Evolutionary conservation across 2,329 filamentous ascomycete species (phyloP).

Genomic region (Penicillium glabrum): DNA sequence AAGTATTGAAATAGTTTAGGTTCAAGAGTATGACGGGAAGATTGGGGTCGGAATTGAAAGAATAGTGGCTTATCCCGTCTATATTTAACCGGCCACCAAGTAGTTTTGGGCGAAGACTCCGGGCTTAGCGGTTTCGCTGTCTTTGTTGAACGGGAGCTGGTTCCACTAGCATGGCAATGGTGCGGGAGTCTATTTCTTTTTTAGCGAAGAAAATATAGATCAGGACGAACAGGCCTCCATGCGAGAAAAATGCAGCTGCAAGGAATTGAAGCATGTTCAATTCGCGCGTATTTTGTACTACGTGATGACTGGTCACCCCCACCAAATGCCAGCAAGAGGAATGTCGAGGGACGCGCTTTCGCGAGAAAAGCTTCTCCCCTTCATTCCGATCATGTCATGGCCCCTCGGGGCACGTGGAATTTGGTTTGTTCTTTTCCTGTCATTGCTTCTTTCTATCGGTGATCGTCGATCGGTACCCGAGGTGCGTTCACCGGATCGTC

Average conservation of each 20-base stretch:
- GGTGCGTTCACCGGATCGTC: not conserved
- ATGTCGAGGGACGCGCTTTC: not conserved
- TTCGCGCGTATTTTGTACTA: not conserved
- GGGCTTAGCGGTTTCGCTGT: not conserved
- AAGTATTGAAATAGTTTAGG: not conserved
- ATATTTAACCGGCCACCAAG: not conserved
- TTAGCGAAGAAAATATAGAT: not conserved
- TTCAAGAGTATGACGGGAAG: not conserved
- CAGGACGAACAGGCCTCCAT: not conserved
- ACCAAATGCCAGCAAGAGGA: not conserved
- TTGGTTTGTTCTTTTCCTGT: not conserved
- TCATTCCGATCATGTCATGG: conserved; percentile 1
- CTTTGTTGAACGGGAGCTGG: not conserved
- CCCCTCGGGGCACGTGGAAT: not conserved
- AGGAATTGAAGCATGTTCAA: not conserved
- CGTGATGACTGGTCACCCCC: not conserved
- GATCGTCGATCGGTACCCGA: not conserved
- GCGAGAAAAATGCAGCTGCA: not conserved
- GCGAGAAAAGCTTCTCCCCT: not conserved
- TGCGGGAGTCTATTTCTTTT: not conserved
- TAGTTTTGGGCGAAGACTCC: not conserved
- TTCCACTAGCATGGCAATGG: not conserved
- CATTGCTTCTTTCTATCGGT: not conserved
- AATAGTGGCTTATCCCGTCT: not conserved
- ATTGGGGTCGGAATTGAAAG: not conserved